Evolutionary conservation across 305 asterid genomes (phyloP).

Genomic region (Fraxinus angustifolia): DNA sequence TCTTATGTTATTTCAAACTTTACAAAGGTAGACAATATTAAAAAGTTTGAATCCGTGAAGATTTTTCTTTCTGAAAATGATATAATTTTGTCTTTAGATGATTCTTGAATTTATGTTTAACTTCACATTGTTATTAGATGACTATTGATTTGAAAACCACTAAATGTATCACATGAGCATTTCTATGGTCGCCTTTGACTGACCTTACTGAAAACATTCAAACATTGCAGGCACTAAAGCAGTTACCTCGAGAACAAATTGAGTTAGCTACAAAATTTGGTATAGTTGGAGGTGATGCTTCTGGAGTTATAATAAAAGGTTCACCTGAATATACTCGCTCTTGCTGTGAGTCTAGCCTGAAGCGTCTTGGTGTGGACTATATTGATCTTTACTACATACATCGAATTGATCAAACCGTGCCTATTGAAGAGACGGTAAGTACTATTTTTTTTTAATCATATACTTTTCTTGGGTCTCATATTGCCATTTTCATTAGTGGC

Average conservation of each 20-base stretch:
- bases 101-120: neutral
- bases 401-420: constrained; percentile 45
- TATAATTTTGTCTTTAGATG: neutral
- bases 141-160: neutral
- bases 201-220: neutral
- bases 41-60: neutral
- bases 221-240: constrained; percentile 48
- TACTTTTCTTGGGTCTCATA: neutral
- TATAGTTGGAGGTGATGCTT: constrained; percentile 18
- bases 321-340: constrained; percentile 49
- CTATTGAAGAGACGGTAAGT: constrained; percentile 53
- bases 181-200: neutral
- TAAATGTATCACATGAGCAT: neutral
- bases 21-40: neutral
- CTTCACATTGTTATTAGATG: neutral
- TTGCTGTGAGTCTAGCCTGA: constrained; percentile 53
- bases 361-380: constrained; percentile 48
- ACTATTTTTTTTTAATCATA: too few relatives aligned
- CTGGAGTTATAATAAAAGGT: constrained; percentile 28
- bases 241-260: constrained; percentile 45
- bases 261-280: constrained; percentile 59
- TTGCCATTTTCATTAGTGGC: neutral
- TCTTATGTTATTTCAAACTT: neutral
- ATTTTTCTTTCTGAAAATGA: neutral
- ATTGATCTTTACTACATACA: constrained; percentile 55